These are phyloP conservation scores for Pelagophyceae sp. DNA, from an alignment of 352 stramenopile genomes.

Conservation along the genomic window DNA sequence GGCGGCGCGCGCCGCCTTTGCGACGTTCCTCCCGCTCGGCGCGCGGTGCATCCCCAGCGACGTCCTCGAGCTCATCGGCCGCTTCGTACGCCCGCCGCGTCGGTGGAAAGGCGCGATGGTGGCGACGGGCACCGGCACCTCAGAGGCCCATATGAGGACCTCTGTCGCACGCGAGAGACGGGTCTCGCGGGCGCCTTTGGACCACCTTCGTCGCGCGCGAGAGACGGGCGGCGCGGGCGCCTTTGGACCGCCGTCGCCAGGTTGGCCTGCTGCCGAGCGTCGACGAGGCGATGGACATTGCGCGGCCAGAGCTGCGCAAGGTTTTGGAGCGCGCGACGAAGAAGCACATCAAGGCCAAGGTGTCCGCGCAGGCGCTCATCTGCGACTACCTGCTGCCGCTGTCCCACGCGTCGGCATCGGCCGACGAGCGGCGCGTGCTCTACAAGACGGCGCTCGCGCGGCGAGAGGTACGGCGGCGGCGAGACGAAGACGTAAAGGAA, in stretches of 20 bases:
- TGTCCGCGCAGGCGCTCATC: background rate
- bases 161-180: no score
- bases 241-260: no score
- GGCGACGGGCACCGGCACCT: no score
- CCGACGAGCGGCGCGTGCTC: background rate
- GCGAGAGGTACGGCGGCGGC: background rate
- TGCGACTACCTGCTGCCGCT: background rate
- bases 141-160: no score
- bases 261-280: background rate
- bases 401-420: background rate
- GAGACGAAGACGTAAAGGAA: background rate
- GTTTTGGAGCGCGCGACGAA: background rate
- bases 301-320: background rate
- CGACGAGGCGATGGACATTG: background rate
- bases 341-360: background rate
- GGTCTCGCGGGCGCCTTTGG: no score
- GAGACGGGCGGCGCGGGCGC: no score
- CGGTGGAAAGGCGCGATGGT: no score
- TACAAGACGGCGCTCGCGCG: background rate
- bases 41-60: background rate
- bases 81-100: no score
- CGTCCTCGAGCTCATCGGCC: no score
- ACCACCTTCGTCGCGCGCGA: no score
- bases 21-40: background rate
- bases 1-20: background rate